Percentiles rank a stretch among this genome's conserved stretches.
Evolutionary conservation across 148 eudicot genomes (phyloP).

Genomic region (Pouteria glomerata): DNA sequence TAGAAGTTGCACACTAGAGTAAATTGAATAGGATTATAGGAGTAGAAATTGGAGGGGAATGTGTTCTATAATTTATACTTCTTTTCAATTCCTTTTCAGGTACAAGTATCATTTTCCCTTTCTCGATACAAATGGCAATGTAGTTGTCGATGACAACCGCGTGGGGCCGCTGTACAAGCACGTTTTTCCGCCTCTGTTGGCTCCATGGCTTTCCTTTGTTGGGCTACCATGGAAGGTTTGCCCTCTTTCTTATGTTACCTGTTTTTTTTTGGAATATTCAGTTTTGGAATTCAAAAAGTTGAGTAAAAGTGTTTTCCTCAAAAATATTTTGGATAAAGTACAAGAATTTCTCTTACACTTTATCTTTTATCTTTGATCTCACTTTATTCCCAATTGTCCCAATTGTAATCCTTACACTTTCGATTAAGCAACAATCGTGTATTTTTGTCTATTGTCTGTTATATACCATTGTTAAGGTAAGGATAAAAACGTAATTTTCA

Average conservation of each 20-base stretch:
- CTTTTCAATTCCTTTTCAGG: conserved; percentile 26
- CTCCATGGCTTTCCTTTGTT: conserved; percentile 88
- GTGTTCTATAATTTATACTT: neutral
- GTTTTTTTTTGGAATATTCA: no score
- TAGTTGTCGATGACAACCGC: conserved; percentile 75
- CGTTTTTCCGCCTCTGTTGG: conserved; percentile 74
- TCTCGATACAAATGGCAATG: conserved; percentile 49
- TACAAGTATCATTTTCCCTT: conserved; percentile 89
- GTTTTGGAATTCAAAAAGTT: no score
- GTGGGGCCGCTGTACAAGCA: conserved; percentile 98
- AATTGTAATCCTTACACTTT: no score
- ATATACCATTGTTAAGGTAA: no score
- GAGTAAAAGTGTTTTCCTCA: no score
- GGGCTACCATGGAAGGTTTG: conserved; percentile 89
- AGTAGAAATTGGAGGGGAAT: neutral
- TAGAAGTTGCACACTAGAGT: neutral
- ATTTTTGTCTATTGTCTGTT: no score
- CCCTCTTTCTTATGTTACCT: neutral
- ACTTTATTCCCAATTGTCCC: no score
- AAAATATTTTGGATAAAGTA: no score
- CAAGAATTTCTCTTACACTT: no score
- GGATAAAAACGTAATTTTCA: no score
- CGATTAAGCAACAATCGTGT: no score
- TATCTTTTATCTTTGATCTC: no score
- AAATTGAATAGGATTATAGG: neutral